Evolutionary conservation across 2,329 filamentous ascomycete genomes (phyloP), one percentile per base, ranked within the genome.

Genomic region (Aureobasidium sp.): DNA sequence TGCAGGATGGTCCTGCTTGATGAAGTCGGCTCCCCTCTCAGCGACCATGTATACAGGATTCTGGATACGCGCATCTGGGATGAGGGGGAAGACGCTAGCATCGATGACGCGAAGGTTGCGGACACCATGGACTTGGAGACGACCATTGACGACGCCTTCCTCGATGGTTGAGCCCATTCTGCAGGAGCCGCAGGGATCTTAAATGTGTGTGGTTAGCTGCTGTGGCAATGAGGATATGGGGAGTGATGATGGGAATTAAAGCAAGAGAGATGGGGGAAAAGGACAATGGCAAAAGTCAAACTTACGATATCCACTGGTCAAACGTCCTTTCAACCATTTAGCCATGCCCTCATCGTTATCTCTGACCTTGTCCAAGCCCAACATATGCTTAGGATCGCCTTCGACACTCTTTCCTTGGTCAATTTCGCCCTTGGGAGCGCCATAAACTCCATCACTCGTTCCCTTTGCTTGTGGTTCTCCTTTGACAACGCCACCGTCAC

Each of bases 1-100:
- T 34, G 75, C 71, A 7, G 68, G 68, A 63, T 79, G 71, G 9
- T 72, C 72, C 9, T 72, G 8, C 69, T 68, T 79, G 69, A 81
- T 80, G 59, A 77, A 68, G 68, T 81, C 78, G 32, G 78, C 78
- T 25, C 73, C 71, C 73, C 81, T 86, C 68, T 86, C 83, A 5
- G 75, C 83, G 61, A 85, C 68, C 78, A 82, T 83, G 65, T 86
- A 86, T 2, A 86, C 82, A 2, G 80, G 77, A 62, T 83, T 84
- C 69, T 86, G 83, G 53, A 84, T 84, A 1, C 82, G 78, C 73
- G 82, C 76, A 77, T 83, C 63, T 69, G 82, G 70, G 15, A 62
- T 64, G 15, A 64, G 59, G 5, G 69, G 69, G 30, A 70, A 52
- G 15, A 69, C 65, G 61, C 64, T 67, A 7, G 69, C 69, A 62